A percentile compares a stretch with the other conserved stretches of the same genome.
phyloP scores from a whole-genome alignment of 495 filamentous ascomycete species.

The Thermochaetoides thermophila region DNA sequence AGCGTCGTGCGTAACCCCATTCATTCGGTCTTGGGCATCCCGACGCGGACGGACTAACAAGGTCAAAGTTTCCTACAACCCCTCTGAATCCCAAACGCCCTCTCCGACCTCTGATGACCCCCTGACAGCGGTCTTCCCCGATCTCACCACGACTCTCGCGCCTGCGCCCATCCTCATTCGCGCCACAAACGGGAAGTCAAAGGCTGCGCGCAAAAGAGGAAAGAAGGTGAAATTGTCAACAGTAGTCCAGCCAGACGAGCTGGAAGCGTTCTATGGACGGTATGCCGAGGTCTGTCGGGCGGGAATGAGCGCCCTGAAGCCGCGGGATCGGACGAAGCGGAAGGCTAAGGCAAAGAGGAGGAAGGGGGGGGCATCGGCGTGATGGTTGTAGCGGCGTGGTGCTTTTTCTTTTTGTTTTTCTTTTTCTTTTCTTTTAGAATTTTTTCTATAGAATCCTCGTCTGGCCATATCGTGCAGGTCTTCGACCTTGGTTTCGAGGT shows the following conservation, averaged over 20 bases:
- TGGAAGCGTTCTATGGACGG: conserved; percentile 66
- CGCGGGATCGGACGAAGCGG: conserved; percentile 68
- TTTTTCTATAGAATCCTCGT: too few relatives aligned
- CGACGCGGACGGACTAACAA: too few relatives aligned
- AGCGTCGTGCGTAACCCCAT: conserved; percentile 39
- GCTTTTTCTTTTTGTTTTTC: neutral
- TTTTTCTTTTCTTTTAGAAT: neutral
- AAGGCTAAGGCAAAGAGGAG: conserved; percentile 70
- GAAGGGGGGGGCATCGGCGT: conserved; percentile 32
- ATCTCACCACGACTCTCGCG: too few relatives aligned
- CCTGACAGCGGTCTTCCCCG: conserved; percentile 39
- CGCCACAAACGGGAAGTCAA: conserved; percentile 62
- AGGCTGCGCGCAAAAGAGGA: conserved; percentile 27
- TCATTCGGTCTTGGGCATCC: too few relatives aligned
- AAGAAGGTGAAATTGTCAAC: conserved; percentile 73
- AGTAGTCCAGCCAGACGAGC: conserved; percentile 54
- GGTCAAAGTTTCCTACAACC: too few relatives aligned
- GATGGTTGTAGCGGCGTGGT: too few relatives aligned
- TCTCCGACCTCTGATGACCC: conserved; percentile 24
- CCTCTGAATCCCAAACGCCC: too few relatives aligned
- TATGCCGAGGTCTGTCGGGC: conserved; percentile 90
- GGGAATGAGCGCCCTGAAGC: conserved; percentile 79
- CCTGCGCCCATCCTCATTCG: conserved; percentile 66
- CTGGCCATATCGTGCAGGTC: neutral
- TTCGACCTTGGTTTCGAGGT: neutral